These are phyloP conservation scores for Auxenochlorella pyrenoidosa DNA, from an alignment of 139 green algal genomes.

Conservation along the genomic window DNA sequence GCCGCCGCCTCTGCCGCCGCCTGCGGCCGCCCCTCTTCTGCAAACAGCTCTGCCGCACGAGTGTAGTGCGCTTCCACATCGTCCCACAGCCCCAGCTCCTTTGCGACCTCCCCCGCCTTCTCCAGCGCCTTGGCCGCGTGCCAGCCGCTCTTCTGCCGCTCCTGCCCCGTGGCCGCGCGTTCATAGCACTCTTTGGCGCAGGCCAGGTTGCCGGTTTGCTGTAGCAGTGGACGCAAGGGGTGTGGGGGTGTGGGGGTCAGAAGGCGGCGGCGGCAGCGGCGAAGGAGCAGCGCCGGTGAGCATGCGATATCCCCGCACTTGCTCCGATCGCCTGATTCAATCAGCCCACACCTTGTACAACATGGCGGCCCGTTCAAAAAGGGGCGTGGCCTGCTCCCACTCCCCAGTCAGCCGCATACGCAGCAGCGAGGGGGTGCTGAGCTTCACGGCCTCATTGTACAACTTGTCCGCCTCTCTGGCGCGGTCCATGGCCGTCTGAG, in stretches of 20 bases:
- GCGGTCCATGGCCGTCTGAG: not conserved
- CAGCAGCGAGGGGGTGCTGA: constrained; percentile 65
- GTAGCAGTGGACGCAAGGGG: not conserved
- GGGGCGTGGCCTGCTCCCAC: constrained; percentile 75
- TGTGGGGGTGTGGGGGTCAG: not conserved
- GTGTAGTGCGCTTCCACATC: constrained; percentile 39
- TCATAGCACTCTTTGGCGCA: constrained; percentile 73
- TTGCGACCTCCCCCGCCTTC: constrained; percentile 39
- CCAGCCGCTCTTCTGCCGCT: constrained; percentile 73
- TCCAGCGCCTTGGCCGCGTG: constrained; percentile 82
- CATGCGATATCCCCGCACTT: too few species aligned
- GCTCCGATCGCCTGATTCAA: too few species aligned
- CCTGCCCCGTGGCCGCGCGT: constrained; percentile 71
- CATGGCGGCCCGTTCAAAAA: constrained; percentile 75
- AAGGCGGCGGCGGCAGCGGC: not conserved
- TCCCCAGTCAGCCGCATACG: constrained; percentile 74
- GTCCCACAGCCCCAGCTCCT: constrained; percentile 11
- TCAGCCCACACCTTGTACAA: constrained; percentile 75
- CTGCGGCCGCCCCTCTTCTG: constrained; percentile 57
- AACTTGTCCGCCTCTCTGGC: constrained; percentile 61
- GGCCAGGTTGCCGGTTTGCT: constrained; percentile 64
- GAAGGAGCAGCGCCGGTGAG: not conserved
- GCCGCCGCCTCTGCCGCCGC: constrained; percentile 71
- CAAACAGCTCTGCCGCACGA: constrained; percentile 58
- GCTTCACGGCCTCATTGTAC: constrained; percentile 71